Percentiles rank a stretch among this genome's conserved stretches.
phyloP scores from a whole-genome alignment of 2,329 filamentous ascomycete species.

The Hyphodiscus sp. region DNA sequence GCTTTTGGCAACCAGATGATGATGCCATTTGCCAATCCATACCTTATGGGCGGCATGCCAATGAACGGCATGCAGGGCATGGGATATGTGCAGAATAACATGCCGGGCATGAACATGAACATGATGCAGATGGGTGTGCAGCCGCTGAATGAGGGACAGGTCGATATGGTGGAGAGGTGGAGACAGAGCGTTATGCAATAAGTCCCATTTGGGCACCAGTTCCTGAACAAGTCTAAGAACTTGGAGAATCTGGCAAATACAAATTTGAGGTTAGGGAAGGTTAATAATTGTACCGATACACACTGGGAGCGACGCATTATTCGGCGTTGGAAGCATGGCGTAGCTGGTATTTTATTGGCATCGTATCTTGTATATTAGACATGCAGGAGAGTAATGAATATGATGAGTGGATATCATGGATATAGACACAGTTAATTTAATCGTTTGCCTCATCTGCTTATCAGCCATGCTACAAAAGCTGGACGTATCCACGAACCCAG shows the following conservation, averaged over 20 bases:
- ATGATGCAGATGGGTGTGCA: conserved; percentile 20
- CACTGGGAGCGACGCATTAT: neutral
- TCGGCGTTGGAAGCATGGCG: neutral
- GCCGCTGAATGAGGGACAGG: conserved; percentile 27
- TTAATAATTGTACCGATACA: neutral
- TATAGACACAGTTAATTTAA: too few relatives aligned
- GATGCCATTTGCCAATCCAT: conserved; percentile 21
- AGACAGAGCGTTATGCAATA: conserved; percentile 31
- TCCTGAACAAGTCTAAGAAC: neutral
- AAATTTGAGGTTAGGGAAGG: conserved; percentile 1
- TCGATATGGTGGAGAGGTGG: conserved; percentile 32
- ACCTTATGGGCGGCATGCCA: conserved; percentile 10
- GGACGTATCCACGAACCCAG: too few relatives aligned
- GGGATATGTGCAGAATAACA: conserved; percentile 16
- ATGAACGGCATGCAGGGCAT: conserved; percentile 8
- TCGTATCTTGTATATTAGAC: neutral
- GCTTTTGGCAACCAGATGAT: conserved; percentile 15
- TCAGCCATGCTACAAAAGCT: too few relatives aligned
- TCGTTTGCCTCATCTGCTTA: too few relatives aligned
- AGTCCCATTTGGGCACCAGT: neutral
- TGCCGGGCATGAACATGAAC: conserved; percentile 11
- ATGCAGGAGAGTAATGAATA: neutral
- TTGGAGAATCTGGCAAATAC: neutral
- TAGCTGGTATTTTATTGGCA: neutral
- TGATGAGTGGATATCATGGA: neutral